Percentiles rank a stretch among this genome's conserved stretches.
Conservation (phyloP, 768 basidiomycete genomes). For the Leccinum truebloodii region DNA sequence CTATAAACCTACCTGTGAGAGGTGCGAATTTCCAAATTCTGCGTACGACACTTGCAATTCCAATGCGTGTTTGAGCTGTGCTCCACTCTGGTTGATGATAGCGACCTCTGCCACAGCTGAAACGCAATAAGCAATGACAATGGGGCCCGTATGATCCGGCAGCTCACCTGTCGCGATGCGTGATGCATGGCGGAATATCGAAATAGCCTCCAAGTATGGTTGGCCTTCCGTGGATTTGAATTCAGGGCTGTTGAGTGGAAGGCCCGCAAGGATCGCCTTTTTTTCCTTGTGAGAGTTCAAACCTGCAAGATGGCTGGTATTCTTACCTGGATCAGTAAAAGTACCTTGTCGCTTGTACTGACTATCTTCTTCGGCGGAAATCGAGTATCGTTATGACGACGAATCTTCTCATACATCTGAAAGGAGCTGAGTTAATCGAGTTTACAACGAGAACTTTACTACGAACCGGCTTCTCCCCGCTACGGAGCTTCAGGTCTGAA, state of each 20-base stretch:
- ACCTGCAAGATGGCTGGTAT: background rate
- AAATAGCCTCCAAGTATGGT: slow-evolving; percentile 65
- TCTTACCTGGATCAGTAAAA: slow-evolving; percentile 74
- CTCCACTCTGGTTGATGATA: slow-evolving; percentile 61
- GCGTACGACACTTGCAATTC: slow-evolving; percentile 58
- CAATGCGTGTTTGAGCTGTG: slow-evolving; percentile 68
- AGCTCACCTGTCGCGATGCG: slow-evolving; percentile 73
- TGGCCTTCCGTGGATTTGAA: slow-evolving; percentile 73
- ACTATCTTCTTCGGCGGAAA: slow-evolving; percentile 72
- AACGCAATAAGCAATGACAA: slow-evolving; percentile 5
- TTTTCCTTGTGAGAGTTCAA: slow-evolving; percentile 9
- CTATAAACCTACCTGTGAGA: slow-evolving; percentile 38
- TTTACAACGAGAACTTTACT: background rate
- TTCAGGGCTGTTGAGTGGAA: slow-evolving; percentile 67
- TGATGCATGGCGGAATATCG: slow-evolving; percentile 72
- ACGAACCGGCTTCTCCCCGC: slow-evolving; percentile 71
- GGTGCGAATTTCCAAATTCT: background rate
- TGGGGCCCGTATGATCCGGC: background rate
- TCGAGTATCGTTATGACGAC: slow-evolving; percentile 74
- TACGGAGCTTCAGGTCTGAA: slow-evolving; percentile 64
- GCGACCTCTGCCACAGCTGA: slow-evolving; percentile 80
- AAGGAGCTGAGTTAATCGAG: background rate
- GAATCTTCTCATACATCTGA: slow-evolving; percentile 65
- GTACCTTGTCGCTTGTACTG: slow-evolving; percentile 74
- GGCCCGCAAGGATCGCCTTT: slow-evolving; percentile 71